Evolutionary conservation across 2,329 filamentous ascomycete genomes (phyloP).

Genomic region (Truncatella angustata): DNA sequence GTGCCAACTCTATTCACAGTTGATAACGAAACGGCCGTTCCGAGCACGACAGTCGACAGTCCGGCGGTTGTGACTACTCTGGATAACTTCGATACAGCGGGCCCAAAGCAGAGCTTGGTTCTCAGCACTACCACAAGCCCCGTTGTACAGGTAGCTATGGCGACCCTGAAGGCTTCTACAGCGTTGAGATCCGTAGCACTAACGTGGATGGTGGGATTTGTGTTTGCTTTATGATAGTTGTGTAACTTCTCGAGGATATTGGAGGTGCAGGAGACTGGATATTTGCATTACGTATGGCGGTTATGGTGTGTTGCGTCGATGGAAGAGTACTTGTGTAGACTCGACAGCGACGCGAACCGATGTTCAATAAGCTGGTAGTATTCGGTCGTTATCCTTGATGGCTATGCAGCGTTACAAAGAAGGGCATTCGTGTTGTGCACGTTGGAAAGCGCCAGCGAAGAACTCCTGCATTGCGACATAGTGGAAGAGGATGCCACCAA

Average conservation of each 20-base stretch:
- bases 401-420: slow-evolving; percentile 39
- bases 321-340: too few relatives aligned
- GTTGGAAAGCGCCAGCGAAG: slow-evolving; percentile 74
- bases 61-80: neutral
- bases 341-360: too few relatives aligned
- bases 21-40: neutral
- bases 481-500: slow-evolving; percentile 96
- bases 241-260: too few relatives aligned
- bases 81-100: neutral
- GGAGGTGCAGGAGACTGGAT: too few relatives aligned
- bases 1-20: too few relatives aligned
- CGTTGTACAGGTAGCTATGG: neutral
- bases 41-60: neutral
- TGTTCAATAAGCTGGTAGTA: too few relatives aligned
- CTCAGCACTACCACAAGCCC: neutral
- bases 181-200: neutral
- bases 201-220: neutral
- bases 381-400: too few relatives aligned
- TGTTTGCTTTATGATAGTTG: neutral
- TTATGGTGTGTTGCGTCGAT: too few relatives aligned
- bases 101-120: neutral
- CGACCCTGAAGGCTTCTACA: neutral
- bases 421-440: slow-evolving; percentile 61
- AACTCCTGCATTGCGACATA: slow-evolving; percentile 96
- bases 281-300: too few relatives aligned